Evolutionary conservation across 2,329 filamentous ascomycete species (phyloP).

Genomic region (Colletotrichum salicis): DNA sequence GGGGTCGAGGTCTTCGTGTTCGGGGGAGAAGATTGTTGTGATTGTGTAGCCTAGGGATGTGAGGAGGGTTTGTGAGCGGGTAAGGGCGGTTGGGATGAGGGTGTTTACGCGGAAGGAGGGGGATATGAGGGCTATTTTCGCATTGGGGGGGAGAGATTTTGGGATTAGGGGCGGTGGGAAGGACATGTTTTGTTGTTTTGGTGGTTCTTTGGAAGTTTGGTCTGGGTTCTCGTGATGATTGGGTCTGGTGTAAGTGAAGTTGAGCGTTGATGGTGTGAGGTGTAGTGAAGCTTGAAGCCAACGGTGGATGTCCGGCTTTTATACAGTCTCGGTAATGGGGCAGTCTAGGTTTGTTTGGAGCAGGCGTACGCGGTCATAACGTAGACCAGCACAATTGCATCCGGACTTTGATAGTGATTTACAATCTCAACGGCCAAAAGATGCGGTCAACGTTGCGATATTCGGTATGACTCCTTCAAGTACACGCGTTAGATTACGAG

Average conservation of each 20-base stretch:
- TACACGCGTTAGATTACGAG: not conserved
- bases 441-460: not conserved
- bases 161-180: conserved; percentile 37
- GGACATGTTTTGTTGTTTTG: not conserved
- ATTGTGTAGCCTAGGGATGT: conserved; percentile 47
- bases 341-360: not conserved
- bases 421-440: not conserved
- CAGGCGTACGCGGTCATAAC: not conserved
- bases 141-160: conserved; percentile 46
- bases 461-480: not conserved
- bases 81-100: conserved; percentile 41
- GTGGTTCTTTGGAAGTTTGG: not conserved
- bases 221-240: not conserved
- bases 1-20: not conserved
- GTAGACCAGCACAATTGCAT: not conserved
- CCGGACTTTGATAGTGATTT: not conserved
- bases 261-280: not conserved
- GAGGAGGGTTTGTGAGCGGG: conserved; percentile 45
- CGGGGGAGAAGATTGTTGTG: conserved; percentile 42
- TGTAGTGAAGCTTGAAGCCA: not conserved
- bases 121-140: conserved; percentile 53
- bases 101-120: conserved; percentile 52
- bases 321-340: not conserved
- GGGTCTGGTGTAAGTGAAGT: not conserved
- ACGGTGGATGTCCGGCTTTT: not conserved